Evolutionary conservation across 164 flowering plant genomes (phyloP).

Genomic region (Sedum album): DNA sequence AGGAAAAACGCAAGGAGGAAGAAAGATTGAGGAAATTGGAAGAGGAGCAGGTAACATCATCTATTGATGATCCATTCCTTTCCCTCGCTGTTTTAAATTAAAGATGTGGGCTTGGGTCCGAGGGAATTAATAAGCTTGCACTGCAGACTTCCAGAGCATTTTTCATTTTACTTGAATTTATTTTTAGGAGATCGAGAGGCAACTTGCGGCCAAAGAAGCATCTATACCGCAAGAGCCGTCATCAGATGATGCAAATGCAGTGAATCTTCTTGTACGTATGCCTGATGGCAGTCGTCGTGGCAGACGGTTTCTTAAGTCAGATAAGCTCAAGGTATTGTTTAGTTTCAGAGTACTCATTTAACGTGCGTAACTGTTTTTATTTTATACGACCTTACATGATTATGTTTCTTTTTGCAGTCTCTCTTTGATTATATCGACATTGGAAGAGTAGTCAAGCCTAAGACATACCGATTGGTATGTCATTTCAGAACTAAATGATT

Average conservation of each 20-base stretch:
- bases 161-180: no score
- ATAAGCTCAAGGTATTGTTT: slow-evolving; percentile 60
- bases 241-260: slow-evolving; percentile 64
- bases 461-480: slow-evolving; percentile 80
- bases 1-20: slow-evolving; percentile 56
- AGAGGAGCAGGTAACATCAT: slow-evolving; percentile 60
- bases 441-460: slow-evolving; percentile 72
- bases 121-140: no score
- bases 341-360: background rate
- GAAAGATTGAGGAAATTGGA: slow-evolving; percentile 52
- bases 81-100: background rate
- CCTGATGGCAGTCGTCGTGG: slow-evolving; percentile 92
- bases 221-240: slow-evolving; percentile 82
- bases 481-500: background rate
- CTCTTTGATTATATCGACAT: slow-evolving; percentile 88
- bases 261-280: slow-evolving; percentile 80
- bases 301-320: slow-evolving; percentile 75
- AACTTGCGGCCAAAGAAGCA: slow-evolving; percentile 72
- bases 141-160: no score
- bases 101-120: background rate
- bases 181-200: slow-evolving; percentile 67
- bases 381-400: background rate
- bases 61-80: background rate
- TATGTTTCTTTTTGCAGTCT: slow-evolving; percentile 38
- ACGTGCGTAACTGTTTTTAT: background rate